Conservation (phyloP, 768 basidiomycete species). For the Podaxis sp. region DNA sequence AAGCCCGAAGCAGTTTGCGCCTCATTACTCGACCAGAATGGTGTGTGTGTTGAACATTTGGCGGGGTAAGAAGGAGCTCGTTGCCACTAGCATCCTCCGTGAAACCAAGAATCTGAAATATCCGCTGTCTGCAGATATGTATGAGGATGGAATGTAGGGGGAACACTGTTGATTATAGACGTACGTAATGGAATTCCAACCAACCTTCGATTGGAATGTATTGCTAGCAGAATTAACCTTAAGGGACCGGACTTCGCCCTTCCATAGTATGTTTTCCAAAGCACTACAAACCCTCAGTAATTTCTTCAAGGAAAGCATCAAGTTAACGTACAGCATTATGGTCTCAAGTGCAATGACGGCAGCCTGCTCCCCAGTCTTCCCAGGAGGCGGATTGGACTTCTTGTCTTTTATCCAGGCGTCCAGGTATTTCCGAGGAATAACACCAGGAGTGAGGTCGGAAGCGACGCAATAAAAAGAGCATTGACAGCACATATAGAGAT, state of each 20-base stretch:
- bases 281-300: constrained; percentile 43
- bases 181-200: constrained; percentile 63
- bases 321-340: constrained; percentile 54
- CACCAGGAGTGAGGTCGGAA: constrained; percentile 70
- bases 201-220: constrained; percentile 63
- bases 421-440: constrained; percentile 61
- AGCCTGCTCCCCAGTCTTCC: constrained; percentile 54
- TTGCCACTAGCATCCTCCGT: constrained; percentile 34
- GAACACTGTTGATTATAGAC: constrained; percentile 23
- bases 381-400: constrained; percentile 51
- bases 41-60: constrained; percentile 47
- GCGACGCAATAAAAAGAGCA: constrained; percentile 75
- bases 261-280: constrained; percentile 76
- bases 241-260: constrained; percentile 58
- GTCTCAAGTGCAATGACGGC: constrained; percentile 65
- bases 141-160: not conserved
- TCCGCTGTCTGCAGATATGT: constrained; percentile 34
- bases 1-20: constrained; percentile 69
- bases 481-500: constrained; percentile 84
- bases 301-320: constrained; percentile 9
- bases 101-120: constrained; percentile 47
- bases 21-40: constrained; percentile 51
- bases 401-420: constrained; percentile 68
- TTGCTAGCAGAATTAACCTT: constrained; percentile 43
- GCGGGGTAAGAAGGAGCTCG: constrained; percentile 53